phyloP scores from a whole-genome alignment of 768 basidiomycete genomes.

The Chalciporus pseudorubinellus region DNA sequence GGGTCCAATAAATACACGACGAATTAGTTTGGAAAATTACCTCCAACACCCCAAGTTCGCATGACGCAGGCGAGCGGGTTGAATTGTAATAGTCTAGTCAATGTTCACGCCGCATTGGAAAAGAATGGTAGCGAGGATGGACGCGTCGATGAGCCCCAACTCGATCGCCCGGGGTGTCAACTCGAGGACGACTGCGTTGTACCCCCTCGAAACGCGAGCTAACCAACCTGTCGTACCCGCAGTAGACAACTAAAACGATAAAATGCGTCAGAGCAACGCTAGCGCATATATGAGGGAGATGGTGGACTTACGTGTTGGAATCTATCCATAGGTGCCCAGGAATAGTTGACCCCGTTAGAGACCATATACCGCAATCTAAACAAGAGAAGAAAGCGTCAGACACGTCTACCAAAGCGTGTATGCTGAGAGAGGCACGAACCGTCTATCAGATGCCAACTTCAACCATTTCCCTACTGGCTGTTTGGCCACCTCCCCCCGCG shows the following conservation, averaged over 20 bases:
- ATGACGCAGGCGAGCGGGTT: no score
- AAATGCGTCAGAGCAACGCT: not conserved
- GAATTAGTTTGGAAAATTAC: no score
- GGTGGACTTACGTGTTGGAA: constrained; percentile 49
- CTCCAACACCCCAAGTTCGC: no score
- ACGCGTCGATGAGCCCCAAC: constrained; percentile 49
- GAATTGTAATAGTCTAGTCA: constrained; percentile 36
- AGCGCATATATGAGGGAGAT: constrained; percentile 1
- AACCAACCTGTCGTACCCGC: constrained; percentile 40
- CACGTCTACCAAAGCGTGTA: not conserved
- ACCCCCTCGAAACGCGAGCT: constrained; percentile 47
- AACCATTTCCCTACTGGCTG: constrained; percentile 56
- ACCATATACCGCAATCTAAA: constrained; percentile 49
- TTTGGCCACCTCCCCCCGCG: constrained; percentile 48
- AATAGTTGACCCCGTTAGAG: constrained; percentile 47
- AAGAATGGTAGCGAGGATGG: constrained; percentile 51
- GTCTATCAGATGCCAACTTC: constrained; percentile 44
- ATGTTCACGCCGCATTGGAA: constrained; percentile 63
- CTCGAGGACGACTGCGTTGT: constrained; percentile 49
- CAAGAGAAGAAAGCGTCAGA: not conserved
- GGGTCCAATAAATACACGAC: not conserved
- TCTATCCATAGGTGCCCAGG: constrained; percentile 54
- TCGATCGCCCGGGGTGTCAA: constrained; percentile 55
- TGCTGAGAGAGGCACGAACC: constrained; percentile 29
- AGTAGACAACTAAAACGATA: constrained; percentile 45